Evolutionary conservation across 371 early-diverging fungal species (phyloP).

Genomic region (Apophysomyces trapeziformis): DNA sequence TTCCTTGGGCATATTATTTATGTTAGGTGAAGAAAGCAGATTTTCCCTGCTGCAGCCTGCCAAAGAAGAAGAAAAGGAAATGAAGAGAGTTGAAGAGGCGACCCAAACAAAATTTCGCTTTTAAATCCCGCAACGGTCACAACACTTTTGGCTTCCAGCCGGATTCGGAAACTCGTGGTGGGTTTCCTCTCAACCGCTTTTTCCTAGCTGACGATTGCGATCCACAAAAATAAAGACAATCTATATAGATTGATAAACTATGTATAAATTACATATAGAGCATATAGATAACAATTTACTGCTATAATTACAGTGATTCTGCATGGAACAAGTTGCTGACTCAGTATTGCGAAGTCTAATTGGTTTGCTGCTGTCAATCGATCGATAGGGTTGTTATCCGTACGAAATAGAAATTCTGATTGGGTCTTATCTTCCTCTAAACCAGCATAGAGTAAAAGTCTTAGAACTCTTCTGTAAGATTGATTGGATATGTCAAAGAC

Average conservation of each 20-base stretch:
- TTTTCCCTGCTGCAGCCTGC: neutral
- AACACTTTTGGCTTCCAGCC: neutral
- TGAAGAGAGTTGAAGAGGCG: slow-evolving; percentile 11
- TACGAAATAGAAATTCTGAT: neutral
- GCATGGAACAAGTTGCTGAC: no score
- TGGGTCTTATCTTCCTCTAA: neutral
- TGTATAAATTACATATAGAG: no score
- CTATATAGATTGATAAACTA: no score
- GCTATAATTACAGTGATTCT: no score
- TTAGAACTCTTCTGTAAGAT: no score
- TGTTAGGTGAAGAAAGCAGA: neutral
- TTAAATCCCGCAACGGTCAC: slow-evolving; percentile 1
- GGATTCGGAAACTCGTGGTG: neutral
- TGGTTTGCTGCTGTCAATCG: no score
- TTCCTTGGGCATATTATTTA: neutral
- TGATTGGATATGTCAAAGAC: no score
- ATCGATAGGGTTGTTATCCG: no score
- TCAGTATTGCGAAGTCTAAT: no score
- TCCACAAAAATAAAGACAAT: neutral
- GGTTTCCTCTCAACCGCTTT: neutral
- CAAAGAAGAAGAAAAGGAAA: slow-evolving; percentile 6
- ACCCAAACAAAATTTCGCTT: slow-evolving; percentile 8
- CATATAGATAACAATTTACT: no score
- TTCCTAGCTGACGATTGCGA: neutral
- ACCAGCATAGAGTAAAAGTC: no score